These are phyloP conservation scores for Sarocladiaceae sp. DNA, from an alignment of 2,329 filamentous ascomycete genomes.

Conservation along the genomic window DNA sequence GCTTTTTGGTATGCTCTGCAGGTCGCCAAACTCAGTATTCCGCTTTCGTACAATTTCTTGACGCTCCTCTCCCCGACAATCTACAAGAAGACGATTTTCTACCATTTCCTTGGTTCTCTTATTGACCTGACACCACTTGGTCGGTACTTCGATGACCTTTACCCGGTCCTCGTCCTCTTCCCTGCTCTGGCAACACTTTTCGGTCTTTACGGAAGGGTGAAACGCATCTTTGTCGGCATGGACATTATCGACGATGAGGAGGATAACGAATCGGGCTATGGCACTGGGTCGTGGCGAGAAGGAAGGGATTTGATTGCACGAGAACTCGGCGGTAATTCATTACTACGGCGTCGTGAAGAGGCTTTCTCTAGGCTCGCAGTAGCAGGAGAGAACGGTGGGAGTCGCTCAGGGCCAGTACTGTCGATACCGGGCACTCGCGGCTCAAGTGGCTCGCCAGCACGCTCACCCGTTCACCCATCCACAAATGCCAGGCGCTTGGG, in stretches of 20 bases:
- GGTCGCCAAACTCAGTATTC: conserved; percentile 86
- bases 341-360: conserved; percentile 42
- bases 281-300: conserved; percentile 83
- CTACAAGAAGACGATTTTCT: conserved; percentile 76
- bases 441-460: conserved; percentile 27
- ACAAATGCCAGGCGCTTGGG: conserved; percentile 22
- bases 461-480: conserved; percentile 34
- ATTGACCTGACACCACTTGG: conserved; percentile 81
- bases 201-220: conserved; percentile 79
- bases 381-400: conserved; percentile 17
- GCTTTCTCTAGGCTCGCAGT: conserved; percentile 28
- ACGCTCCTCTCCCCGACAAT: conserved; percentile 73
- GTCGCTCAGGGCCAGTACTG: conserved; percentile 38
- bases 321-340: conserved; percentile 63
- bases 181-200: conserved; percentile 83
- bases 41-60: conserved; percentile 92
- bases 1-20: conserved; percentile 95
- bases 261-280: conserved; percentile 58
- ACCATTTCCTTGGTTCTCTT: conserved; percentile 73
- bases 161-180: conserved; percentile 80
- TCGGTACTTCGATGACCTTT: conserved; percentile 78
- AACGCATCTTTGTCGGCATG: conserved; percentile 69
- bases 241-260: conserved; percentile 70
- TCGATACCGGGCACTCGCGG: conserved; percentile 38
- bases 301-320: conserved; percentile 85